A percentile compares a stretch with the other conserved stretches of the same genome.
Conservation (phyloP, 2,329 filamentous ascomycete species). For the Aureobasidium lini region DNA sequence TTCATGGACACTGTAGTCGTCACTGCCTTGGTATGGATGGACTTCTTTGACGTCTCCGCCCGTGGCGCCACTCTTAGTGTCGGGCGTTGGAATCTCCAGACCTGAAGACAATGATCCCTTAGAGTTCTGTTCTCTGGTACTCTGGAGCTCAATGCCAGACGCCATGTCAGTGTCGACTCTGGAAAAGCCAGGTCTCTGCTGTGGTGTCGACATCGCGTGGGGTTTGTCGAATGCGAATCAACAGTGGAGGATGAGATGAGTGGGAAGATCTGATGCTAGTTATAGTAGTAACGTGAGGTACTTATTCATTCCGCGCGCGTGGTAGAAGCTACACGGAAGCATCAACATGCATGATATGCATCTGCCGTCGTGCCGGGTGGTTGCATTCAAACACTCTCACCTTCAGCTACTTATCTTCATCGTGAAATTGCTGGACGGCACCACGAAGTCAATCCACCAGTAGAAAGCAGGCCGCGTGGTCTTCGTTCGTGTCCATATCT, state of each 20-base stretch:
- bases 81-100: neutral
- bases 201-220: neutral
- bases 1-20: neutral
- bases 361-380: too few species aligned
- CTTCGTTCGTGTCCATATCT: too few species aligned
- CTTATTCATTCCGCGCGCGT: too few species aligned
- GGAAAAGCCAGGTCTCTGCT: constrained; percentile 14
- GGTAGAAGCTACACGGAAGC: too few species aligned
- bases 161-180: constrained; percentile 13
- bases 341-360: too few species aligned
- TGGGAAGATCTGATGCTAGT: too few species aligned
- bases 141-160: neutral
- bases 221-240: too few species aligned
- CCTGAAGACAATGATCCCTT: neutral
- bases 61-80: neutral
- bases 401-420: too few species aligned
- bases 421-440: too few species aligned
- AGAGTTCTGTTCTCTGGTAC: constrained; percentile 4
- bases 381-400: too few species aligned
- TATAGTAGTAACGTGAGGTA: too few species aligned
- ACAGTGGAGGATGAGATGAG: too few species aligned
- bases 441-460: neutral
- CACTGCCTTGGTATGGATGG: neutral
- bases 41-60: neutral
- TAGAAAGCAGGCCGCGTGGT: neutral